Evolutionary conservation across 1,139 yeast species (phyloP), one percentile per base, ranked within the genome.

Genomic region (Kodamaea arcana): DNA sequence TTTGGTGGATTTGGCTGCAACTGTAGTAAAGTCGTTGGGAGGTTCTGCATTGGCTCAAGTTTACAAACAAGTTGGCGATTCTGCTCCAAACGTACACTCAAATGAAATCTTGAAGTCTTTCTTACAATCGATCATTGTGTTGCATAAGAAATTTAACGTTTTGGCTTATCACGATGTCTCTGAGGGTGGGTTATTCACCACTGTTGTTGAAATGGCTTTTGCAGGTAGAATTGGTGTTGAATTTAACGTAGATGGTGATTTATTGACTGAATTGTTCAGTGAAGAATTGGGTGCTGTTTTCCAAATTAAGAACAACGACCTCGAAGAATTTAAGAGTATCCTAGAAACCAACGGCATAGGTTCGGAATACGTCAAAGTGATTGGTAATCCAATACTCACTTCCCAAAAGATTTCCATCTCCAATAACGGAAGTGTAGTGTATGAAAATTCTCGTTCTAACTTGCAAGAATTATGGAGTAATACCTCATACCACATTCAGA

Each of bases 281-380:
- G 98, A 94, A 67, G 97, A 92, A 57, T 73, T 94, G 35, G 98
- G 97, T 56, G 94, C 95, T 27, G 95, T 92, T 22, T 88, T 94
- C 87, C 99, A 94, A 63, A 75, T 92, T 42, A 58, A 69, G 30
- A 59, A 71, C 25, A 51, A 65, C 12, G 80, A 80, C 41, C 66
- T 72, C 34, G 73, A 67, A 2, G 59, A 65, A 34, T 87, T 92
- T 55, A 68, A 63, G 30, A 48, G 69, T 14, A 57, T 83, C 11
- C 73, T 92, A 34, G 60, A 55, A 15, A 56, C 68, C 20, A 66
- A 78, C 50, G 87, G 86, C 37, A 71, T 92, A 31, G 62, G 82
- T 5, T 40, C 48, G 3, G 64, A 69, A 10, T 72, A 60, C 48
- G 64, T 92, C 43, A 65, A 75, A 14, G 64, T 78, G 34, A 75